These are phyloP conservation scores for Penicillium sp. DNA, from an alignment of 2,329 filamentous ascomycete species.

Conservation along the genomic window DNA sequence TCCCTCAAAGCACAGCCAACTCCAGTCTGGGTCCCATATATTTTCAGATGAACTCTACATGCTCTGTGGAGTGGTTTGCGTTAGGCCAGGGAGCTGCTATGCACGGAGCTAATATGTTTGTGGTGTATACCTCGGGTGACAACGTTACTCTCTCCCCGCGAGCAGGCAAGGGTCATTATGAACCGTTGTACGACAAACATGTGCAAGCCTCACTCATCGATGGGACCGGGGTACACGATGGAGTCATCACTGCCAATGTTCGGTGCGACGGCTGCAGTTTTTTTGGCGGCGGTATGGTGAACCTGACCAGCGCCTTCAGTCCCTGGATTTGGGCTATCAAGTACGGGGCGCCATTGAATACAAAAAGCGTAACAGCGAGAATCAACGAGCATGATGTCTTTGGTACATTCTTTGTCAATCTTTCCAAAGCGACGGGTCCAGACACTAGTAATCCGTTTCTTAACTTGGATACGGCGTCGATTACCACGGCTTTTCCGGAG, in stretches of 20 bases:
- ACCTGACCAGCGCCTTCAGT: background rate
- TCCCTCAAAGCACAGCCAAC: constrained; percentile 55
- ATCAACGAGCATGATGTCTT: constrained; percentile 29
- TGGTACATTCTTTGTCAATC: constrained; percentile 25
- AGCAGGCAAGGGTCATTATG: constrained; percentile 49
- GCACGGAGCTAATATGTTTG: constrained; percentile 60
- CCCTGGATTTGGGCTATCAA: constrained; percentile 12
- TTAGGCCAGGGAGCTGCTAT: constrained; percentile 59
- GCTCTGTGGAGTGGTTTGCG: constrained; percentile 56
- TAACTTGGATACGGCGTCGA: constrained; percentile 8
- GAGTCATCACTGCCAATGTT: constrained; percentile 63
- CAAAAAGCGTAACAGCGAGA: constrained; percentile 17
- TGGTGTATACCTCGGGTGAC: constrained; percentile 56
- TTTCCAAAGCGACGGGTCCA: constrained; percentile 23
- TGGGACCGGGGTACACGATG: constrained; percentile 59
- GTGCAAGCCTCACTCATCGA: constrained; percentile 56
- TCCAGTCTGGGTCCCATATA: constrained; percentile 58
- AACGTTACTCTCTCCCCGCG: constrained; percentile 64
- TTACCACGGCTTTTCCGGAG: constrained; percentile 6
- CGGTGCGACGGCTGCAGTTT: constrained; percentile 12
- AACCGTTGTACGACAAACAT: constrained; percentile 52
- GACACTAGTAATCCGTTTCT: constrained; percentile 15
- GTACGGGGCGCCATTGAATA: constrained; percentile 18
- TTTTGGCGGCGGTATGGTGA: background rate
- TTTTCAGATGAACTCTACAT: constrained; percentile 59